phyloP scores from a whole-genome alignment of 2,329 filamentous ascomycete species.

The Nothophoma quercina region DNA sequence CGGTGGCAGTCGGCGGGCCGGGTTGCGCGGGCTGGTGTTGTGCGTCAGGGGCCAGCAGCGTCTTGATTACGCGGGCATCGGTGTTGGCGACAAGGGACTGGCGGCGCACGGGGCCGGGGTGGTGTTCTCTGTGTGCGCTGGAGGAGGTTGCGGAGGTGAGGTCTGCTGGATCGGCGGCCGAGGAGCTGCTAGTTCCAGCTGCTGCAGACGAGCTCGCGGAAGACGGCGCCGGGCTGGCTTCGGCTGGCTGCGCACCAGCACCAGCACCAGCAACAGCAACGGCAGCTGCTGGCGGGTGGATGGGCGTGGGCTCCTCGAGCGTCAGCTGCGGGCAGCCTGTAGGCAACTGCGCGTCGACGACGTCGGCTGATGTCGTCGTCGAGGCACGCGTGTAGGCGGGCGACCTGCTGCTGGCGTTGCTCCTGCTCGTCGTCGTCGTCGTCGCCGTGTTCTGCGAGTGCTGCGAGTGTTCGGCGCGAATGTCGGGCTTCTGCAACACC shows the following conservation, averaged over 20 bases:
- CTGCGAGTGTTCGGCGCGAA: conserved; percentile 26
- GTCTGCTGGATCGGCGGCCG: conserved; percentile 23
- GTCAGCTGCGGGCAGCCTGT: conserved; percentile 26
- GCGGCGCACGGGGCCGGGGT: conserved; percentile 51
- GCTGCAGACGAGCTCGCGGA: conserved; percentile 18
- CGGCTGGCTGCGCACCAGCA: conserved; percentile 2
- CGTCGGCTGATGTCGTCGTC: conserved; percentile 9
- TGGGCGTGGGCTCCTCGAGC: conserved; percentile 47
- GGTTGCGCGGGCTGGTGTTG: conserved; percentile 31
- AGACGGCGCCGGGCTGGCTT: conserved; percentile 19
- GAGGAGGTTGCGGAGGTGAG: conserved; percentile 15
- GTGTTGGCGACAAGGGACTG: conserved; percentile 51
- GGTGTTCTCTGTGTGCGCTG: conserved; percentile 30
- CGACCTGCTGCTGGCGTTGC: conserved; percentile 11
- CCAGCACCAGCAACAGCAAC: too few relatives aligned
- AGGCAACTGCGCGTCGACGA: neutral
- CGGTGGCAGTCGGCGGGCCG: conserved; percentile 39
- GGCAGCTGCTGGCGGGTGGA: conserved; percentile 26
- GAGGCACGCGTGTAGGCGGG: conserved; percentile 19
- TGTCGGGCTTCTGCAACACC: conserved; percentile 28
- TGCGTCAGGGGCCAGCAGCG: conserved; percentile 59
- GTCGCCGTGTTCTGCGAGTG: conserved; percentile 30
- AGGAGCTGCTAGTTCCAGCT: conserved; percentile 10
- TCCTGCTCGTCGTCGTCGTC: conserved; percentile 15
- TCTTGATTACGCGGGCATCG: conserved; percentile 58